Conservation (phyloP, 2,329 filamentous ascomycete species). For the Trichothecium sympodiale region DNA sequence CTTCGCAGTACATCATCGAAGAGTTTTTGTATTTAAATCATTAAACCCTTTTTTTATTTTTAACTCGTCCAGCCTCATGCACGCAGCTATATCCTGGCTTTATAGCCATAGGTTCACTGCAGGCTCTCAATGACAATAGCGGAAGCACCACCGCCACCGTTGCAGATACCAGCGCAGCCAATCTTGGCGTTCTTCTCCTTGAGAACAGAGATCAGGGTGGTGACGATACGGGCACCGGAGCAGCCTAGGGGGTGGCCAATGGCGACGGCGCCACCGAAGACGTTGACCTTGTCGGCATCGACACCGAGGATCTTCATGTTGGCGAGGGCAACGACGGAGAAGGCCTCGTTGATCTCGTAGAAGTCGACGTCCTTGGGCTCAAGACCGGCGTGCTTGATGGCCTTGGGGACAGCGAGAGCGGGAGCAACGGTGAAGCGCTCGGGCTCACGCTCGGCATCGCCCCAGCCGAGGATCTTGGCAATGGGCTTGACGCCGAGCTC, state of each 20-base stretch:
- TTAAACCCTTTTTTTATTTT: slow-evolving; percentile 1
- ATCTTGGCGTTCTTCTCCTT: slow-evolving; percentile 88
- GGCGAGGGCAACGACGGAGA: slow-evolving; percentile 89
- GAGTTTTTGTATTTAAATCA: slow-evolving; percentile 1
- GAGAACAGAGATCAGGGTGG: slow-evolving; percentile 80
- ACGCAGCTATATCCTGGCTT: background rate
- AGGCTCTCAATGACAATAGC: slow-evolving; percentile 80
- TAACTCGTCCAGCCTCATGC: slow-evolving; percentile 7
- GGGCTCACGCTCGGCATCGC: slow-evolving; percentile 81
- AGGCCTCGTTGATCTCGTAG: slow-evolving; percentile 99
- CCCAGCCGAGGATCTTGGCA: slow-evolving; percentile 96
- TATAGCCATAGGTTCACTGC: slow-evolving; percentile 27
- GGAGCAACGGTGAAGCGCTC: slow-evolving; percentile 95
- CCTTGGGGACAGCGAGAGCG: slow-evolving; percentile 90
- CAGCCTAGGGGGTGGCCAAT: slow-evolving; percentile 91
- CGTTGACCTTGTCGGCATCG: slow-evolving; percentile 77
- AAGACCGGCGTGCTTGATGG: slow-evolving; percentile 85
- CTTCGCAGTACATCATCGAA: background rate
- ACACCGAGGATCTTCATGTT: slow-evolving; percentile 88
- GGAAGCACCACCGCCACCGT: slow-evolving; percentile 90
- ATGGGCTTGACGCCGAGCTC: slow-evolving; percentile 83
- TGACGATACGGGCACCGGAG: slow-evolving; percentile 86
- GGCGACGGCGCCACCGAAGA: slow-evolving; percentile 90
- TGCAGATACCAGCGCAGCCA: slow-evolving; percentile 91
- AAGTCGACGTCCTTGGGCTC: slow-evolving; percentile 70